Evolutionary conservation across 2,329 filamentous ascomycete species (phyloP).

Genomic region (Colletotrichum eremochloae): DNA sequence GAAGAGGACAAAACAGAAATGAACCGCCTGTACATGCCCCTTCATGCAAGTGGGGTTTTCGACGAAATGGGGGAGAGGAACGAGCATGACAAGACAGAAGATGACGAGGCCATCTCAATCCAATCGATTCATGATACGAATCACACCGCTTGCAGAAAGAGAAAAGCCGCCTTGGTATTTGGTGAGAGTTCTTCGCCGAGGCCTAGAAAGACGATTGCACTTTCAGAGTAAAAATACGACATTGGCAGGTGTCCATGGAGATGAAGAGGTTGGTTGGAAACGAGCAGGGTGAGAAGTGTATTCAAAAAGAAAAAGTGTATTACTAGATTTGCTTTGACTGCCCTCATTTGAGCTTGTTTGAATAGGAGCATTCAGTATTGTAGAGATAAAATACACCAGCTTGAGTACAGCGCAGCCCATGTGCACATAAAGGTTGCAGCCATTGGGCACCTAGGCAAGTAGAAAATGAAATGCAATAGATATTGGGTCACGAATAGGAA

Average conservation of each 20-base stretch:
- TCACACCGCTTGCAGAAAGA: not conserved
- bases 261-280: too few relatives aligned
- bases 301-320: not conserved
- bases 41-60: not conserved
- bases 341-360: not conserved
- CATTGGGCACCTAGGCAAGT: not conserved
- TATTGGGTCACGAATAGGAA: not conserved
- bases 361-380: not conserved
- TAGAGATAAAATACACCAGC: not conserved
- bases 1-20: not conserved
- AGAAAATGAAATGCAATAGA: not conserved
- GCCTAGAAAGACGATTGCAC: not conserved
- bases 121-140: not conserved
- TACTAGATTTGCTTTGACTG: too few relatives aligned
- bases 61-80: too few relatives aligned
- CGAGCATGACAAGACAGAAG: not conserved
- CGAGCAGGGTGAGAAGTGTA: not conserved
- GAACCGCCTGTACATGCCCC: not conserved
- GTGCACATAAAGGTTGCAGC: not conserved
- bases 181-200: not conserved
- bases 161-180: not conserved
- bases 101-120: not conserved
- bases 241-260: rapidly evolving
- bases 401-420: not conserved
- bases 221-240: not conserved